Evolutionary conservation across 768 basidiomycete species (phyloP), one percentile per base, ranked within the genome.

Genomic region (Albatrellus ellisii): DNA sequence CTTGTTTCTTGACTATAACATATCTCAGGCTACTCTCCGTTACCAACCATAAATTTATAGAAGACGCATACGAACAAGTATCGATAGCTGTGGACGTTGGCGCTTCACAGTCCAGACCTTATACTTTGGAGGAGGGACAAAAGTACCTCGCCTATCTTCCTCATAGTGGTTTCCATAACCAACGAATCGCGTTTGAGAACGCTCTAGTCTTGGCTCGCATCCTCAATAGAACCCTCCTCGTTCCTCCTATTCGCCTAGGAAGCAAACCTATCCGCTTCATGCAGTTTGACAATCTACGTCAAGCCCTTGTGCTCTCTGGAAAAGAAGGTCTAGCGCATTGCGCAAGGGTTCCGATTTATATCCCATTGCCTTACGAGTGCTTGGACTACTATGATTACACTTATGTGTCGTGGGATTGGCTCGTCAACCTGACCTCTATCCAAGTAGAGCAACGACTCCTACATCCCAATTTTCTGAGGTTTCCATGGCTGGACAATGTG

Each of bases 101-200:
- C n/a, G n/a, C 36, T 22, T 10, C 15, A 9, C 17, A 36, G 14
- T 14, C 14, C 36, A 4, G 10, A 14, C 36, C 17, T 26, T 9
- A 39, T 39, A 26, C 25, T 25, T 26, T 11, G 6, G 14, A 17
- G 25, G 15, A 17, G n/a, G 15, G 5, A 14, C 35, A 20, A 25
- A 29, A 56, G 40, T 89, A 70, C 56, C 59, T 90, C 15, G 67
- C 82, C 15, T 89, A 85, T 56, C 65, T 89, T 15, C 85, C 86
- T 10, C 85, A 89, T 56, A 84, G 81, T 47, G 82, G 84, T 3
- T 80, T 84, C 49, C 83, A 89, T 59, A 89, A 86, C 57, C 84
- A 89, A 60, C 77, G 85, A 26, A 86, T 90, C 49, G 78, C 83
- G 14, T 70, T 90, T 46, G 83, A 89, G 61, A 90, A 90, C 52